A percentile compares a stretch with the other conserved stretches of the same genome.
phyloP scores from a whole-genome alignment of 2,329 filamentous ascomycete species.

The Fusarium pilosicola region DNA sequence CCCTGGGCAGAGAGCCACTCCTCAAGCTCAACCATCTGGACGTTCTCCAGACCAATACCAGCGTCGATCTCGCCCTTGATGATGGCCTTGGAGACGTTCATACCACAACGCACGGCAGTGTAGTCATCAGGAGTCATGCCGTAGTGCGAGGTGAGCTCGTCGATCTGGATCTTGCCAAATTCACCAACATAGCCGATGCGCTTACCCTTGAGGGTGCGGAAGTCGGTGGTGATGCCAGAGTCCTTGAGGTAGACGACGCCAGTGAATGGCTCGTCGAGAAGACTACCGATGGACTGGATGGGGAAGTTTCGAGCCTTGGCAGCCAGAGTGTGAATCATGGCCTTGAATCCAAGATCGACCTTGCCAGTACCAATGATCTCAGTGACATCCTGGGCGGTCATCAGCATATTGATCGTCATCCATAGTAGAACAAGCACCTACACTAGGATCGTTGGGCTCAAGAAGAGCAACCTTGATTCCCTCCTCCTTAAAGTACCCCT shows the following conservation, averaged over 20 bases:
- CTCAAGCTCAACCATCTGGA: slow-evolving; percentile 84
- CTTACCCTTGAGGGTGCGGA: slow-evolving; percentile 79
- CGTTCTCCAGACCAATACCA: slow-evolving; percentile 81
- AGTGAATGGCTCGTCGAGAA: slow-evolving; percentile 83
- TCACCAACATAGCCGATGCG: slow-evolving; percentile 83
- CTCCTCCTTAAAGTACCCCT: slow-evolving; percentile 79
- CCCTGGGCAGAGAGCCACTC: slow-evolving; percentile 75
- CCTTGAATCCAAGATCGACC: slow-evolving; percentile 82
- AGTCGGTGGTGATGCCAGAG: slow-evolving; percentile 79
- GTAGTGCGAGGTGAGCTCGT: slow-evolving; percentile 82
- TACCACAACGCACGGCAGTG: slow-evolving; percentile 80
- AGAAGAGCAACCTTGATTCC: slow-evolving; percentile 81
- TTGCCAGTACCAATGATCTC: slow-evolving; percentile 82
- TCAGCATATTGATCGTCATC: neutral
- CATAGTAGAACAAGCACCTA: slow-evolving; percentile 46
- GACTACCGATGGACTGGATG: slow-evolving; percentile 75
- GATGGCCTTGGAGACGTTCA: slow-evolving; percentile 83
- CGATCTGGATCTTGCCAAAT: slow-evolving; percentile 86
- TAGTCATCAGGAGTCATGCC: slow-evolving; percentile 79
- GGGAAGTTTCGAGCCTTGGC: slow-evolving; percentile 81
- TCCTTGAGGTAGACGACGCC: slow-evolving; percentile 80
- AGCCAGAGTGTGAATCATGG: slow-evolving; percentile 84
- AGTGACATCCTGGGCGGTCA: slow-evolving; percentile 71
- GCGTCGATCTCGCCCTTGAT: slow-evolving; percentile 78
- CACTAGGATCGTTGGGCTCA: slow-evolving; percentile 81